Base-by-base conservation (phyloP, 2,329 filamentous ascomycete species). In the Xylaria sp. region DNA sequence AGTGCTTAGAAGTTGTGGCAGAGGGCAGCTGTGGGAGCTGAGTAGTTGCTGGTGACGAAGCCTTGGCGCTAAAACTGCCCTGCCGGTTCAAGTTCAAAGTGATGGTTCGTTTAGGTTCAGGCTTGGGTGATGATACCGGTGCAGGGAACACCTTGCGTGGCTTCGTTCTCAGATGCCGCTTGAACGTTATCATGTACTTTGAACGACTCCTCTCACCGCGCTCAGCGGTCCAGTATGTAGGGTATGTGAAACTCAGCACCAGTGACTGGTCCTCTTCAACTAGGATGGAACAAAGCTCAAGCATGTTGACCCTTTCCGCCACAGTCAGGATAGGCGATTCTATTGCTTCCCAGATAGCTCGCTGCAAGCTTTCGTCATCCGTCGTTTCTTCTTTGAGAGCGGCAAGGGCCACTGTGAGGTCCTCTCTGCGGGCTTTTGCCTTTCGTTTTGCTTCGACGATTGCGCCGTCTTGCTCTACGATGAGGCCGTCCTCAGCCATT, bases 261-360 rank as follows among this genome's bases (percentile, higher is more conserved):
- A 82, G 64, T 6, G 75, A 74, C 44, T 75, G 71, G 18, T 78
- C 74, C n/a, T 76, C 69, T 16, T 78, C 75, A 54, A 81, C 81
- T 54, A 84, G 70, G 43, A 79, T 68, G 29, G 73, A 72, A 63
- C 80, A 81, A 34, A 83, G 71, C 58, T 82, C 78, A 37, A 83
- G 65, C 9, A 84, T 61, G 60, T 79, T 78, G 22, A 73, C 69
- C 62, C 80, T 76, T 63, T 84, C 81, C 17, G 71, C 63, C 24
- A 78, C 66, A 6, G 77, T 77, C 42, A 81, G 73, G 18, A 74
- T 64, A 1, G 75, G 70, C 22, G 80, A 83, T 37, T 75, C 72
- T 5, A 81, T 66, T 13, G 80, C 78, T 40, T 72, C 72, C 80
- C 80, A 83, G 21, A 84, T 62, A 6, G 74, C 73, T 24, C 71